phyloP scores from a whole-genome alignment of 2,329 filamentous ascomycete species.

The Curvularia sp. region DNA sequence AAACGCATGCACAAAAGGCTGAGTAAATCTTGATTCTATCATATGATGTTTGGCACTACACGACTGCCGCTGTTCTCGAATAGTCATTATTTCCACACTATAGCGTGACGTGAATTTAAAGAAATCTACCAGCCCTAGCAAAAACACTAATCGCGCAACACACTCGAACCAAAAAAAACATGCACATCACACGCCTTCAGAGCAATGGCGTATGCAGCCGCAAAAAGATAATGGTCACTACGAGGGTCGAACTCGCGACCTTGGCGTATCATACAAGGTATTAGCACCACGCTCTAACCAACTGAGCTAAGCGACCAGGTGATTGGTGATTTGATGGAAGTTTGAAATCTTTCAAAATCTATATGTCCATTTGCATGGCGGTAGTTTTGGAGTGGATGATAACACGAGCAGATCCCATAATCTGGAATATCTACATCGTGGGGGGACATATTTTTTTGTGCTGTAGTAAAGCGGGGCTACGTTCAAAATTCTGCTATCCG shows the following conservation, averaged over 20 bases:
- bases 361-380: not conserved
- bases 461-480: not conserved
- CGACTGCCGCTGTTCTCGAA: no score
- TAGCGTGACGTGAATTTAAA: no score
- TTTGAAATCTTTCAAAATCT: not conserved
- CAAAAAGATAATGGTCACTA: conserved; percentile 28
- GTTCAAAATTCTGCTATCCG: not conserved
- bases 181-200: not conserved
- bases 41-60: not conserved
- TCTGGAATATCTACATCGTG: not conserved
- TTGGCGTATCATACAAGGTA: conserved; percentile 5
- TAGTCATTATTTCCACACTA: no score
- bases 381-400: not conserved
- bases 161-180: not conserved
- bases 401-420: not conserved
- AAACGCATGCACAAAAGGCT: not conserved
- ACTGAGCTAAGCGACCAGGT: conserved; percentile 21
- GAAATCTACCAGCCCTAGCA: no score
- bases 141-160: not conserved
- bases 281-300: conserved; percentile 9
- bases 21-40: not conserved
- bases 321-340: conserved; percentile 24
- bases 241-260: conserved; percentile 25
- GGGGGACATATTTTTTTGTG: not conserved
- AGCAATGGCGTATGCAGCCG: not conserved